Conservation (phyloP, 305 asterid species). For the Plantago coronopus region DNA sequence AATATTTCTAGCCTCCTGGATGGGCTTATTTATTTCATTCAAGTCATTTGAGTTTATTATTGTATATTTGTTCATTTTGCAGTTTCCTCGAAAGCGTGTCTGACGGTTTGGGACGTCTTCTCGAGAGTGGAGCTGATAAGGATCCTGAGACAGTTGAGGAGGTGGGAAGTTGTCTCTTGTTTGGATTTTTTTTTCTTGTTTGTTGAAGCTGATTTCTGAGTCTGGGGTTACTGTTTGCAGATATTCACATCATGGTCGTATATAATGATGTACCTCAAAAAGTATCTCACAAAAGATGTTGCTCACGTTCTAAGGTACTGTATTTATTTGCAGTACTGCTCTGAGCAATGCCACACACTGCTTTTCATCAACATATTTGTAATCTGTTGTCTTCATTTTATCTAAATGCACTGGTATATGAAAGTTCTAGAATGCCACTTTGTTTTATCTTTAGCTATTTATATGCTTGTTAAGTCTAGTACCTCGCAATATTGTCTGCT, state of each 20-base stretch:
- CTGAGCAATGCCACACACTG: slow-evolving; percentile 16
- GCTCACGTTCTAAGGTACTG: slow-evolving; percentile 64
- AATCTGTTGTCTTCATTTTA: background rate
- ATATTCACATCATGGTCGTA: slow-evolving; percentile 83
- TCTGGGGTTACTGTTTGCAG: slow-evolving; percentile 39
- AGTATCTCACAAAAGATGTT: slow-evolving; percentile 60
- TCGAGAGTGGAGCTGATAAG: slow-evolving; percentile 81
- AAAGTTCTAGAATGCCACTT: no score
- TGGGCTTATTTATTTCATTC: background rate
- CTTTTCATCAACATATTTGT: slow-evolving; percentile 8
- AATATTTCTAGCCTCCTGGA: background rate
- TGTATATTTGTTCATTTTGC: slow-evolving; percentile 24
- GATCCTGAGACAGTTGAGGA: slow-evolving; percentile 88
- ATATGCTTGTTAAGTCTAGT: background rate
- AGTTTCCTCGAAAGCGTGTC: slow-evolving; percentile 69
- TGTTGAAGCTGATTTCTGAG: slow-evolving; percentile 17
- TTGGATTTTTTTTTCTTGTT: slow-evolving; percentile 8
- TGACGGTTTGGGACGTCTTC: slow-evolving; percentile 54
- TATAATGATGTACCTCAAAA: slow-evolving; percentile 76
- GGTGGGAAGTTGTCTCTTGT: slow-evolving; percentile 36
- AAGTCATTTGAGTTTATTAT: background rate
- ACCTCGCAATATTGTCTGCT: background rate
- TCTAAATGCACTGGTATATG: background rate
- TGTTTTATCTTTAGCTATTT: background rate
- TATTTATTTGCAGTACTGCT: slow-evolving; percentile 14